Conservation (phyloP, 2,329 filamentous ascomycete genomes). For the Xylariaceae sp. region DNA sequence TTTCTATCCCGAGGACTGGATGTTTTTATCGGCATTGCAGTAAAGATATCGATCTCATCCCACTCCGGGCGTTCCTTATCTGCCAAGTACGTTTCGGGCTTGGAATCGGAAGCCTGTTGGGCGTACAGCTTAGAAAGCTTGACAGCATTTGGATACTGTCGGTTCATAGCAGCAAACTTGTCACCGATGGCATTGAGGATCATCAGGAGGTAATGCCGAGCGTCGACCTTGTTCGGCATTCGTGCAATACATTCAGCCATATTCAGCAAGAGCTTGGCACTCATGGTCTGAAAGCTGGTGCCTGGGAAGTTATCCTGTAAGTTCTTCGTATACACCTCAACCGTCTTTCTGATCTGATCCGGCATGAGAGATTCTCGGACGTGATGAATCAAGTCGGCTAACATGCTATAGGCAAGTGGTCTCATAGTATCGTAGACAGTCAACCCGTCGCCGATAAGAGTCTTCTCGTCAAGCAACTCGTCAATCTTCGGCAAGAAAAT, state of each 20-base stretch:
- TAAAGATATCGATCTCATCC: slow-evolving; percentile 98
- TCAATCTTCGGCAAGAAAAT: slow-evolving; percentile 95
- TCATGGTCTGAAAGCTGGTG: slow-evolving; percentile 99
- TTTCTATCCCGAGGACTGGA: slow-evolving; percentile 85
- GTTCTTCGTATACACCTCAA: slow-evolving; percentile 95
- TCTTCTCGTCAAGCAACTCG: slow-evolving; percentile 87
- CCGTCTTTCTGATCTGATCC: slow-evolving; percentile 89
- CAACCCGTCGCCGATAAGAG: slow-evolving; percentile 88
- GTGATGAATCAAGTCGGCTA: slow-evolving; percentile 96
- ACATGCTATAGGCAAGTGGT: slow-evolving; percentile 94
- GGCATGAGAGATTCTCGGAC: slow-evolving; percentile 83
- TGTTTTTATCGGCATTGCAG: slow-evolving; percentile 91
- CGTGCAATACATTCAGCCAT: slow-evolving; percentile 98
- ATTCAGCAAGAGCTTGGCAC: slow-evolving; percentile 90
- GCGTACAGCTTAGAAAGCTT: slow-evolving; percentile 79
- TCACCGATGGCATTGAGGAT: slow-evolving; percentile 97
- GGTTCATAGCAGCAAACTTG: slow-evolving; percentile 97
- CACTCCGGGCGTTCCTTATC: slow-evolving; percentile 83
- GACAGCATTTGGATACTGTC: slow-evolving; percentile 89
- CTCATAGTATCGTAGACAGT: slow-evolving; percentile 97
- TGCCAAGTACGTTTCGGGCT: slow-evolving; percentile 74
- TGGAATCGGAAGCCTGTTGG: slow-evolving; percentile 58
- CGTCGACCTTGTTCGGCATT: slow-evolving; percentile 87
- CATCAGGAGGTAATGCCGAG: slow-evolving; percentile 91
- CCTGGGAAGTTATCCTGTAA: slow-evolving; percentile 93